These are phyloP conservation scores for Corylus americana DNA, from an alignment of 306 rosid species.

Conservation along the genomic window DNA sequence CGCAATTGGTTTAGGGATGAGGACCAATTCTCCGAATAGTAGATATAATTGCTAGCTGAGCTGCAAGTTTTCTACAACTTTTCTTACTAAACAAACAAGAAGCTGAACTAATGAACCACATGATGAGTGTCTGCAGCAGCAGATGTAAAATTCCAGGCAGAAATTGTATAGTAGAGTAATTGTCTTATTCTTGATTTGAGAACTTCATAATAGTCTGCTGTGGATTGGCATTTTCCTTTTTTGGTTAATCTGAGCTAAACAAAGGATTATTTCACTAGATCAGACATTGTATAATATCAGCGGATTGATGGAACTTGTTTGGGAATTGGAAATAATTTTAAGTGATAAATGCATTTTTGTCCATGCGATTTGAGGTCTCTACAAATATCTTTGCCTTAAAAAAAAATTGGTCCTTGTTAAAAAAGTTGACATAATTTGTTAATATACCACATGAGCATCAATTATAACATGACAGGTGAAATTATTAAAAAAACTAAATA, in stretches of 20 bases:
- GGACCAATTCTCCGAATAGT: slow-evolving; percentile 19
- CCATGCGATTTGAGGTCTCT: neutral
- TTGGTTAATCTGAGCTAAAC: neutral
- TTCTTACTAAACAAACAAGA: neutral
- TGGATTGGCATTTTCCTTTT: neutral
- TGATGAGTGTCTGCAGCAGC: neutral
- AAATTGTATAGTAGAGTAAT: neutral
- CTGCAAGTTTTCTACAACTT: neutral
- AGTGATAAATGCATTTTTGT: neutral
- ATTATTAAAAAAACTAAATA: too few relatives aligned
- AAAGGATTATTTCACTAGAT: neutral
- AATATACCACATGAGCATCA: too few relatives aligned
- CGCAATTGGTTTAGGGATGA: slow-evolving; percentile 67
- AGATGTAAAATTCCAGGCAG: neutral
- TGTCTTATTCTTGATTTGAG: neutral
- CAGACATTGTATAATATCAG: neutral
- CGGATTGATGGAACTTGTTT: neutral
- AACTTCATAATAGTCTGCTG: neutral
- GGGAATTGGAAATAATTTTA: neutral
- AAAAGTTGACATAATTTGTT: too few relatives aligned
- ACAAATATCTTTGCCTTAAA: too few relatives aligned
- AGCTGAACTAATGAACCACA: neutral
- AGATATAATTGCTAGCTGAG: slow-evolving; percentile 2
- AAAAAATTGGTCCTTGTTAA: too few relatives aligned
- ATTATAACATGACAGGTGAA: too few relatives aligned